These are phyloP conservation scores for Tolypocladium cylindrosporum DNA, from an alignment of 2,329 filamentous ascomycete species.

Conservation along the genomic window DNA sequence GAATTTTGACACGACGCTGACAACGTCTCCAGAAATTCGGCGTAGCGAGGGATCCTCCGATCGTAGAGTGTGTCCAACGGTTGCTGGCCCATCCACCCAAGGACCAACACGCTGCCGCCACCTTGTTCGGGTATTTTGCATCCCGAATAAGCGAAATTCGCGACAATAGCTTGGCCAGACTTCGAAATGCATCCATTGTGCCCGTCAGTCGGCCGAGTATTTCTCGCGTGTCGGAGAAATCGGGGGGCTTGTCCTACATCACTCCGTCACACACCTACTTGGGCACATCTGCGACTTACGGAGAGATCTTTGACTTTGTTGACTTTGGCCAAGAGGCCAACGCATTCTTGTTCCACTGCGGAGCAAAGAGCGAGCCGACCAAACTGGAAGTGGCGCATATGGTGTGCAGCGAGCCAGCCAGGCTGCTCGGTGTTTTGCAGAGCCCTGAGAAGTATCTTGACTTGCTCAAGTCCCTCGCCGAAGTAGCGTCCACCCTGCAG, in stretches of 20 bases:
- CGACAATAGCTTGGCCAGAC: constrained; percentile 44
- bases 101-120: constrained; percentile 53
- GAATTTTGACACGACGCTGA: constrained; percentile 1
- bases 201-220: constrained; percentile 42
- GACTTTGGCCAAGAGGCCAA: constrained; percentile 87
- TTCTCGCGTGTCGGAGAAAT: constrained; percentile 28
- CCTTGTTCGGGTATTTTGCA: constrained; percentile 76
- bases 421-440: constrained; percentile 70
- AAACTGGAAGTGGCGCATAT: constrained; percentile 76
- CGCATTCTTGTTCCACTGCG: constrained; percentile 76
- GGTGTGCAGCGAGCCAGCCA: constrained; percentile 73
- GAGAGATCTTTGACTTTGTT: constrained; percentile 92
- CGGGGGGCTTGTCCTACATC: constrained; percentile 28
- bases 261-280: constrained; percentile 71
- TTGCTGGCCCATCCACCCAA: constrained; percentile 64
- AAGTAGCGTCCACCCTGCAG: constrained; percentile 59
- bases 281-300: constrained; percentile 60
- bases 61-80: constrained; percentile 64
- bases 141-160: constrained; percentile 66
- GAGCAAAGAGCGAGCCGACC: constrained; percentile 84
- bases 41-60: constrained; percentile 70
- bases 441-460: constrained; percentile 78
- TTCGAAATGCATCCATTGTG: constrained; percentile 60
- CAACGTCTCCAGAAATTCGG: constrained; percentile 56
- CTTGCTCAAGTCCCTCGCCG: constrained; percentile 70